Evolutionary conservation across 306 rosid species (phyloP), one percentile per base, ranked within the genome.

Genomic region (Ceratonia siliqua): DNA sequence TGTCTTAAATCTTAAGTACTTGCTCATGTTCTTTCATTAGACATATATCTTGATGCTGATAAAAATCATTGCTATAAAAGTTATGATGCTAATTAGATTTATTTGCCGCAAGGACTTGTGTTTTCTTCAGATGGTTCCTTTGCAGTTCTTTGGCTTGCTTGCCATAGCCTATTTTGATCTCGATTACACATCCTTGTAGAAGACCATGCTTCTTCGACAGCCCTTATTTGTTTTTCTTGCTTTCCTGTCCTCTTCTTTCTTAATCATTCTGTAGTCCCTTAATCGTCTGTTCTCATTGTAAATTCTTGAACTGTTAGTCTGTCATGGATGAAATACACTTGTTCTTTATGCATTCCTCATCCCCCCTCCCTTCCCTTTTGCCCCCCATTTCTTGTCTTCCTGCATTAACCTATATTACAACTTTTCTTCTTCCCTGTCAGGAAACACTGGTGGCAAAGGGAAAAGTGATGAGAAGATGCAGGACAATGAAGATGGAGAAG

Each of bases 381-480:
- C 5, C 38, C 21, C 18, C 15, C 22, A 6, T n/a, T 53, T 28
- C 46, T 43, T 63, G 3, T 22, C 10, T 24, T 41, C 21, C 35
- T 41, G 36, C 28, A 12, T 70, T 36, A 13, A 64, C 62, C 5
- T 18, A 3, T 43, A 11, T 68, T 70, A 32, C 33, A 12, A 24
- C 3, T 25, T 39, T 41, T 70, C 55, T 57, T 72, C 32, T 8
- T 72, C 41, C 54, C 14, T 45, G 7, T 77, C 54, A 84, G 96
- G 83, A 67, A 75, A 82, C 27, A 36, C 68, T 38, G 87, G 77
- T 77, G 86, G 86, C 66, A 76, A 87, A 69, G 83, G 15, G 69
- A 68, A 77, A 62, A 17, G 25, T 53, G 88, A 86, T 52, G 86
- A 86, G 38, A 75, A 88, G 86, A 84, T 68, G 79, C 75, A 65